Evolutionary conservation across 192 early-diverging fungal genomes (phyloP), one percentile per base, ranked within the genome.

Genomic region (Coemansia sp.): DNA sequence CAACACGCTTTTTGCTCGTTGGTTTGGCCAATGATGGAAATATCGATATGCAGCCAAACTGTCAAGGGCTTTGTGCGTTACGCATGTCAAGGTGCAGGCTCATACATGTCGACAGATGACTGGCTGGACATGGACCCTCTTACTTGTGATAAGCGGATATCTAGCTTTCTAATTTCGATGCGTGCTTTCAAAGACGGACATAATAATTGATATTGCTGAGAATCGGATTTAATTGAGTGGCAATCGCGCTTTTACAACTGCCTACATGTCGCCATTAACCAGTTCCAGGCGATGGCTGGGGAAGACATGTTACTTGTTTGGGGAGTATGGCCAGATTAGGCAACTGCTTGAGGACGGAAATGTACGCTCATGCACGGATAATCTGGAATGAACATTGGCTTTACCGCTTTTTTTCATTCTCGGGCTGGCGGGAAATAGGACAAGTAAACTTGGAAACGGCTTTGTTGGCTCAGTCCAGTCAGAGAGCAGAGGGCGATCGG

Each of bases 401-500:
- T 15, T 17, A 31, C 25, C 27, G 27, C 49, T 32, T 15, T 17
- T 53, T 15, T 53, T 53, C 15, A 25, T 32, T 15, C 29, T 29
- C 15, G 9, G 20, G 19, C 15, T 19, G 1, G 42, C 42, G n/a
- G 17, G 17, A 43, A 31, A 15, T n/a, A 31, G 49, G 29, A 27
- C 12, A 29, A 27, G 49, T 25, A 53, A 53, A 17, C 49, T n/a
- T 53, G 22, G 15, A 6, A 53, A 53, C 17, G 12, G 3, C 4
- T 17, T 53, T 53, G 49, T n/a, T 53, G 49, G 49, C 49, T 53
- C 27, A 22, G 27, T 17, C 49, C 29, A 53, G 49, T 53, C 49
- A 53, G 49, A 31, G 49, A 49, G n/a, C 46, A 10, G 10, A 49
- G 27, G 27, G 4, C 49, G 27, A 53, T 53, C 49, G 0, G 14